These are phyloP conservation scores for Helotiales sp. DNA, from an alignment of 2,329 filamentous ascomycete species.

Conservation along the genomic window DNA sequence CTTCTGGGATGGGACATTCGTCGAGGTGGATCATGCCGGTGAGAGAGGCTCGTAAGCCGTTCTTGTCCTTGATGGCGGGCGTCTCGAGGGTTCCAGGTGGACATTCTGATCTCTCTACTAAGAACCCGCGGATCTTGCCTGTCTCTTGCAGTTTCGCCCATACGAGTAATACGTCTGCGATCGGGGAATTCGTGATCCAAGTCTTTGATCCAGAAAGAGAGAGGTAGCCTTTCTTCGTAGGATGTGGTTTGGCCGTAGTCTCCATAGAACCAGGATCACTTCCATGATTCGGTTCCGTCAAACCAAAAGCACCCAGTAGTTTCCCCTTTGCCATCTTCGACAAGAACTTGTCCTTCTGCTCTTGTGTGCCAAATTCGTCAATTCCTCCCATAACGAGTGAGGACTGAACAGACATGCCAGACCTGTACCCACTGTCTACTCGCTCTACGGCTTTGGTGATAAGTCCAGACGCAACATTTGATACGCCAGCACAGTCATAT, in stretches of 20 bases:
- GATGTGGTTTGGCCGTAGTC: slow-evolving; percentile 81
- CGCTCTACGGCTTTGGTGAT: slow-evolving; percentile 91
- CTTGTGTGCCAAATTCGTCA: slow-evolving; percentile 82
- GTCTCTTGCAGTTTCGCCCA: slow-evolving; percentile 94
- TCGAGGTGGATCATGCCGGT: slow-evolving; percentile 99
- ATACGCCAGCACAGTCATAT: slow-evolving; percentile 86
- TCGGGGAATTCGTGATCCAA: slow-evolving; percentile 95
- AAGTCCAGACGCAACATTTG: slow-evolving; percentile 84
- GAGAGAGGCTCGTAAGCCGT: slow-evolving; percentile 86
- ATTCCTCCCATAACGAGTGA: slow-evolving; percentile 95
- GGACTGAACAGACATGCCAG: slow-evolving; percentile 91
- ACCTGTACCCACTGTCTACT: slow-evolving; percentile 89
- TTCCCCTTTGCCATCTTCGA: slow-evolving; percentile 83
- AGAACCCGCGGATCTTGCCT: slow-evolving; percentile 91
- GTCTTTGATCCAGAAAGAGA: slow-evolving; percentile 84
- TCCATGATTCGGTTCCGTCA: slow-evolving; percentile 93
- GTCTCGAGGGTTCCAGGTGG: slow-evolving; percentile 90
- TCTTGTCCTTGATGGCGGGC: slow-evolving; percentile 93
- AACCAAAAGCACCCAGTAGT: slow-evolving; percentile 81
- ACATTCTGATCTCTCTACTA: slow-evolving; percentile 84
- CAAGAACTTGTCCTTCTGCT: slow-evolving; percentile 85
- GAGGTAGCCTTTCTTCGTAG: slow-evolving; percentile 81
- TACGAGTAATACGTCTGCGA: slow-evolving; percentile 81
- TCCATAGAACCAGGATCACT: slow-evolving; percentile 93
- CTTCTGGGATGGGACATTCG: slow-evolving; percentile 82